Evolutionary conservation across 306 rosid species (phyloP).

Genomic region (Corylus heterophylla): DNA sequence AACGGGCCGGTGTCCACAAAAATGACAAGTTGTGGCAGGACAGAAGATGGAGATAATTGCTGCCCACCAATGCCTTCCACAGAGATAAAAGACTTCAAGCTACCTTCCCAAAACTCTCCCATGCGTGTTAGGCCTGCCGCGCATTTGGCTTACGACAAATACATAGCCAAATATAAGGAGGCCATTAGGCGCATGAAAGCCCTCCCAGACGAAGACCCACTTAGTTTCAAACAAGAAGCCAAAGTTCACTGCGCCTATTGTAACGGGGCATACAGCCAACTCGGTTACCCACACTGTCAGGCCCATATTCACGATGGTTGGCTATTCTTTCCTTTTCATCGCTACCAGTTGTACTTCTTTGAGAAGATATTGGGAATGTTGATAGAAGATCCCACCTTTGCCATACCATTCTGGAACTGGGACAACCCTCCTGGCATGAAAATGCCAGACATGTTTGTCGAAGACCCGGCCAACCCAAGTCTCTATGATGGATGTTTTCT

Average conservation of each 20-base stretch:
- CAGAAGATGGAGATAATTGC: too few species aligned
- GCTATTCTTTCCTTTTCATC: slow-evolving; percentile 86
- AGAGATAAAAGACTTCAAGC: slow-evolving; percentile 43
- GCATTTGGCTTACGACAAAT: slow-evolving; percentile 44
- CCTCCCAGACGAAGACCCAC: slow-evolving; percentile 67
- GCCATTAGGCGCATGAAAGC: slow-evolving; percentile 65
- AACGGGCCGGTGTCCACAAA: too few species aligned
- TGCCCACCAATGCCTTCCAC: slow-evolving; percentile 65
- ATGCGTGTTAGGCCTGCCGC: slow-evolving; percentile 58
- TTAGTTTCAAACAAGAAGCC: slow-evolving; percentile 71
- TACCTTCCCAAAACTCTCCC: slow-evolving; percentile 20
- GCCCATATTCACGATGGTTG: slow-evolving; percentile 68
- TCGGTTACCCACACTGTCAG: slow-evolving; percentile 58
- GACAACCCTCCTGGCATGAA: slow-evolving; percentile 65
- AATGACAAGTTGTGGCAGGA: too few species aligned
- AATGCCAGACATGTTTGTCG: slow-evolving; percentile 49
- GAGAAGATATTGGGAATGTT: slow-evolving; percentile 71
- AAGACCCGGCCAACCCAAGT: slow-evolving; percentile 28
- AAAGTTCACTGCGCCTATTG: slow-evolving; percentile 73
- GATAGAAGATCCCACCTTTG: slow-evolving; percentile 61
- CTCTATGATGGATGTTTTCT: slow-evolving; percentile 51
- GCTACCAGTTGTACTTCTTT: slow-evolving; percentile 69
- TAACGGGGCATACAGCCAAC: slow-evolving; percentile 58
- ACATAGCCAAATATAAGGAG: slow-evolving; percentile 47
- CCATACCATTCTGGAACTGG: slow-evolving; percentile 82